Evolutionary conservation across 2,329 filamentous ascomycete species (phyloP).

Genomic region (Talaromyces funiculosus): DNA sequence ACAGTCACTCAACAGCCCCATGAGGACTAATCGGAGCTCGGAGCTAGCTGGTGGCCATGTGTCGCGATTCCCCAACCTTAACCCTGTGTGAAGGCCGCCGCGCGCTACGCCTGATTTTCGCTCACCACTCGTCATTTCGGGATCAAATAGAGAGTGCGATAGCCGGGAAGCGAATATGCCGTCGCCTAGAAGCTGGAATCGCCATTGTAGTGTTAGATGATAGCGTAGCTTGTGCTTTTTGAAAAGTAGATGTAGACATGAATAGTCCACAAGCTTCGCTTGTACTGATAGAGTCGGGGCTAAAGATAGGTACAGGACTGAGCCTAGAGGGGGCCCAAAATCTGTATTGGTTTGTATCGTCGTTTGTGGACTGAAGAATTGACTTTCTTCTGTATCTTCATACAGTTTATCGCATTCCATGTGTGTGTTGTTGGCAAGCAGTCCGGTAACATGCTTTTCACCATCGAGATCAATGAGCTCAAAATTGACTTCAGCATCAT

Average conservation of each 20-base stretch:
- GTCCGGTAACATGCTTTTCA: conserved; percentile 19
- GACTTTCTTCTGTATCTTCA: conserved; percentile 23
- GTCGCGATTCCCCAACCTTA: conserved; percentile 73
- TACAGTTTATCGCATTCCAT: conserved; percentile 27
- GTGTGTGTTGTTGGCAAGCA: conserved; percentile 21
- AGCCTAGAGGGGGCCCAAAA: conserved; percentile 40
- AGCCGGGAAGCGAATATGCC: conserved; percentile 76
- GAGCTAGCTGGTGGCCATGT: conserved; percentile 93
- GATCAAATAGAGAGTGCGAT: conserved; percentile 76
- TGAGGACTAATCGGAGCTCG: conserved; percentile 81
- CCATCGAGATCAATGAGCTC: conserved; percentile 34
- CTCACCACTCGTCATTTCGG: conserved; percentile 74
- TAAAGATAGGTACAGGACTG: conserved; percentile 64
- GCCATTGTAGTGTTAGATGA: conserved; percentile 68
- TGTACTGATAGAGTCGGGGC: conserved; percentile 68
- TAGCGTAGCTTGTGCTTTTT: conserved; percentile 62
- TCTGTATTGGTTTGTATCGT: conserved; percentile 14
- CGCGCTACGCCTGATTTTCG: conserved; percentile 63
- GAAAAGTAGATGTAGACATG: conserved; percentile 73
- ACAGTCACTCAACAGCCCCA: conserved; percentile 75
- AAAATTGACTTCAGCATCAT: conserved; percentile 22
- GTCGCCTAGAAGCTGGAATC: conserved; percentile 79
- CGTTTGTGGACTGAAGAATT: conserved; percentile 18
- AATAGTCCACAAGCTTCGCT: conserved; percentile 68
- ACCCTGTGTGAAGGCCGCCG: conserved; percentile 67